phyloP scores from a whole-genome alignment of 192 early-diverging fungal species.

The Coemansia sp. region DNA sequence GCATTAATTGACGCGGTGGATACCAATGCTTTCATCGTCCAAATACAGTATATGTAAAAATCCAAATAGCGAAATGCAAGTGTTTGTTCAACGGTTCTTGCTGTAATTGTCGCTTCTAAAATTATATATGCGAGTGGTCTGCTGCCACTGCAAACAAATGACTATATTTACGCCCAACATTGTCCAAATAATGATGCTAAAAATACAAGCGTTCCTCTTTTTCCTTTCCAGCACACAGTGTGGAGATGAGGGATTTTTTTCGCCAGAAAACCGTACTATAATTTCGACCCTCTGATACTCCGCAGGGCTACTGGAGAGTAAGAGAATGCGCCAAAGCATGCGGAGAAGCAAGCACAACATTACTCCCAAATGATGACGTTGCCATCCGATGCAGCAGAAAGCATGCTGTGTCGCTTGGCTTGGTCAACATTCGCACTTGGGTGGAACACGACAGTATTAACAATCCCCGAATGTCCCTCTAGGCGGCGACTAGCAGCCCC shows the following conservation, averaged over 20 bases:
- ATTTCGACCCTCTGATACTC: too few species aligned
- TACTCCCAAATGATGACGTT: slow-evolving; percentile 35
- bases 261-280: too few species aligned
- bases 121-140: too few species aligned
- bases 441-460: slow-evolving; percentile 33
- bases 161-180: not conserved
- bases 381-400: slow-evolving; percentile 41
- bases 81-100: too few species aligned
- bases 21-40: not conserved
- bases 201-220: slow-evolving; percentile 4
- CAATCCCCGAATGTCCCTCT: slow-evolving; percentile 32
- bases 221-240: not conserved
- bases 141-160: not conserved
- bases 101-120: too few species aligned
- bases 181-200: not conserved
- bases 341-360: not conserved
- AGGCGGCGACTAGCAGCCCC: slow-evolving; percentile 2
- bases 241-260: not conserved
- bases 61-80: not conserved
- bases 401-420: slow-evolving; percentile 10
- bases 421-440: slow-evolving; percentile 7
- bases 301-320: too few species aligned
- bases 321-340: not conserved
- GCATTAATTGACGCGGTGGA: not conserved
- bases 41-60: not conserved